These are phyloP conservation scores for Colletotrichum sp. DNA, from an alignment of 2,329 filamentous ascomycete genomes.

Conservation along the genomic window DNA sequence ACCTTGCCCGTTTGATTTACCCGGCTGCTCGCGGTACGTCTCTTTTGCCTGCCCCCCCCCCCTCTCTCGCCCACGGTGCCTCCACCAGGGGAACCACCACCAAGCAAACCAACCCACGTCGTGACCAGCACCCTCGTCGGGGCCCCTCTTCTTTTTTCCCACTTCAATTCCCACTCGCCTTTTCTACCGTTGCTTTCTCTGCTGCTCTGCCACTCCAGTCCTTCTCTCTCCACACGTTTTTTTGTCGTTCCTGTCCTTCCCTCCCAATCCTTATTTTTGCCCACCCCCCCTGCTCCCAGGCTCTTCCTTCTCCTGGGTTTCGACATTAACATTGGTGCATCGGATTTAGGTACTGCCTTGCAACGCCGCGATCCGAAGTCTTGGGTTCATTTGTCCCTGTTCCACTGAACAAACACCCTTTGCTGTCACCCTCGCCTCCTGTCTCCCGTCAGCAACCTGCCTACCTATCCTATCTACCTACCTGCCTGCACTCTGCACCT, in stretches of 20 bases:
- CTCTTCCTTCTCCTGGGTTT: background rate
- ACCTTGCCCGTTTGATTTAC: too few species aligned
- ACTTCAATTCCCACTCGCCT: background rate
- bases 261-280: background rate
- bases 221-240: slow-evolving; percentile 1
- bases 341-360: background rate
- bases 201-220: background rate
- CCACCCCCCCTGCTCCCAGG: background rate
- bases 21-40: too few species aligned
- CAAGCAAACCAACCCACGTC: background rate
- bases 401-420: slow-evolving; percentile 4
- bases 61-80: background rate
- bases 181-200: background rate
- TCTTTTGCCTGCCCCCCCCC: too few species aligned
- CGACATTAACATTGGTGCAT: slow-evolving; percentile 5
- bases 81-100: background rate
- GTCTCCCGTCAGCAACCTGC: background rate
- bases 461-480: background rate
- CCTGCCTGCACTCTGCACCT: background rate
- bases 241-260: background rate
- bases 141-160: background rate
- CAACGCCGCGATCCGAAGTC: slow-evolving; percentile 10
- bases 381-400: slow-evolving; percentile 7
- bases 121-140: background rate
- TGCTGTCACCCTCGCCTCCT: background rate